phyloP scores from a whole-genome alignment of 306 rosid genomes.

The Quercus parvula region DNA sequence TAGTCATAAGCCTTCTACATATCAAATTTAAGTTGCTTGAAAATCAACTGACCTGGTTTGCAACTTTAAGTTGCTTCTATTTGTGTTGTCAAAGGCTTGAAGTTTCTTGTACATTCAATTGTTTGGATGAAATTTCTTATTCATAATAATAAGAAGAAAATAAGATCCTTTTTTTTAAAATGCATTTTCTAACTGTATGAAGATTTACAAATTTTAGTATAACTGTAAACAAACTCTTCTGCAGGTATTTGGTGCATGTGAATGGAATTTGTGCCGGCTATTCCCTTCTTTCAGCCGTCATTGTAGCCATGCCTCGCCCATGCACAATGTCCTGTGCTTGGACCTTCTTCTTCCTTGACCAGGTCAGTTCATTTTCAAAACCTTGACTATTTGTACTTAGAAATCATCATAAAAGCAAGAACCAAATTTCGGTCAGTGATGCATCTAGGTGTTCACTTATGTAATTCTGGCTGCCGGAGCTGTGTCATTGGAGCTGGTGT shows the following conservation, averaged over 20 bases:
- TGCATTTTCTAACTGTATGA: background rate
- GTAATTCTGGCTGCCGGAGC: conserved; percentile 68
- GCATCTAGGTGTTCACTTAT: conserved; percentile 56
- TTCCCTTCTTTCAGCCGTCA: conserved; percentile 70
- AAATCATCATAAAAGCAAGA: background rate
- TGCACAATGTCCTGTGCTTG: conserved; percentile 57
- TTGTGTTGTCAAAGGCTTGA: too few species aligned
- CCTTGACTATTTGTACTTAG: background rate
- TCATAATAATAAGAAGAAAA: too few species aligned
- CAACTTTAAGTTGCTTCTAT: too few species aligned
- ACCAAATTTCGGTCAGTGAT: background rate
- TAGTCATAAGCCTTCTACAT: too few species aligned
- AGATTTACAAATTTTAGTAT: background rate
- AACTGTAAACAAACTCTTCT: background rate
- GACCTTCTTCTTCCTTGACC: conserved; percentile 88
- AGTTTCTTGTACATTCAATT: too few species aligned
- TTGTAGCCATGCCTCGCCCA: conserved; percentile 66
- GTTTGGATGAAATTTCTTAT: too few species aligned
- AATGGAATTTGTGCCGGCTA: conserved; percentile 93
- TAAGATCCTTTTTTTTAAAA: background rate
- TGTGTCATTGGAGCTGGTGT: conserved; percentile 60
- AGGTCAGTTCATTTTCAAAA: conserved; percentile 37
- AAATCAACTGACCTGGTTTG: too few species aligned
- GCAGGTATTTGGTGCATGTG: conserved; percentile 87
- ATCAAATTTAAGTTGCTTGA: too few species aligned